These are phyloP conservation scores for Pseudomonodictys pantanalensis DNA, from an alignment of 495 filamentous ascomycete genomes.

Conservation along the genomic window DNA sequence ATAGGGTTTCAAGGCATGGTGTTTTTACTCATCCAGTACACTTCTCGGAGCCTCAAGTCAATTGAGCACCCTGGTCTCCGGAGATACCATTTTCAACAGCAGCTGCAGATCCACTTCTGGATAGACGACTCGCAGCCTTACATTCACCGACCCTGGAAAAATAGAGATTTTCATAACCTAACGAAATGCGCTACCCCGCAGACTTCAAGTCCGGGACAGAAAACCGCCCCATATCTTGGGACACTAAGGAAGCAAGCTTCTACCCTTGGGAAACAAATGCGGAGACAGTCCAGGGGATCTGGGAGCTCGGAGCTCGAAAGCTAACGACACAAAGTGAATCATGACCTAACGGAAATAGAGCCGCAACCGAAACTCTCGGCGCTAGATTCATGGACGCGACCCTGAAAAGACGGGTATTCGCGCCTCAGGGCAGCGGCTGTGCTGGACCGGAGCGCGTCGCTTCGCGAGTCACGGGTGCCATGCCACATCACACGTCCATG, in stretches of 20 bases:
- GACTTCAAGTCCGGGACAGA: not conserved
- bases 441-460: not conserved
- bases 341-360: too few species aligned
- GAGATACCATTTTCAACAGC: too few species aligned
- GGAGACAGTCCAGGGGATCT: too few species aligned
- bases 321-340: too few species aligned
- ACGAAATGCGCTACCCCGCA: slow-evolving; percentile 24
- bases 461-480: slow-evolving; percentile 15
- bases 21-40: too few species aligned
- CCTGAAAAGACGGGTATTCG: slow-evolving; percentile 27
- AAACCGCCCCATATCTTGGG: too few species aligned
- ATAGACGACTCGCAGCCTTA: not conserved
- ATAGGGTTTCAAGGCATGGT: too few species aligned
- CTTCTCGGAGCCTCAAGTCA: too few species aligned
- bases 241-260: too few species aligned
- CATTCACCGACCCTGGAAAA: not conserved
- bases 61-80: too few species aligned
- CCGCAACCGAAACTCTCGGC: too few species aligned
- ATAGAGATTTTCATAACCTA: slow-evolving; percentile 27
- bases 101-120: not conserved
- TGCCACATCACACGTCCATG: not conserved
- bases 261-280: too few species aligned
- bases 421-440: slow-evolving; percentile 16
- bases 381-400: not conserved
- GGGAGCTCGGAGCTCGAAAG: not conserved